phyloP scores from a whole-genome alignment of 306 rosid genomes.

The Gillenia trifoliata region DNA sequence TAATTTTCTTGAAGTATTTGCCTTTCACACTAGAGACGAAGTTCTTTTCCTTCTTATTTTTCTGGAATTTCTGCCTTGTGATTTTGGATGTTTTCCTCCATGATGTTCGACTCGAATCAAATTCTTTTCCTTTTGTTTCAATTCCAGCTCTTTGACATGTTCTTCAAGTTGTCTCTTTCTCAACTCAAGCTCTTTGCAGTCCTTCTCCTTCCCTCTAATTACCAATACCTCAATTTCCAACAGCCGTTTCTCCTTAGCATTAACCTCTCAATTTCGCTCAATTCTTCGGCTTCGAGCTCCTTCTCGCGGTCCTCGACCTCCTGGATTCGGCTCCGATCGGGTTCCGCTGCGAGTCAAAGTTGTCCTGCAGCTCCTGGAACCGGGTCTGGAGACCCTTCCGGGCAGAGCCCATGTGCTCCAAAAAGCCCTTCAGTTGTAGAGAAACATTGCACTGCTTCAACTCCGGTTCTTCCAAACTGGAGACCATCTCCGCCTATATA shows the following conservation, averaged over 20 bases:
- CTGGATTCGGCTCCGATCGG: neutral
- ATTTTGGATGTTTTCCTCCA: too few species aligned
- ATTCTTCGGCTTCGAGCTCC: neutral
- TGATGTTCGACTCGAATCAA: too few species aligned
- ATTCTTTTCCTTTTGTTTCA: too few species aligned
- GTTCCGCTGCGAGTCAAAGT: neutral
- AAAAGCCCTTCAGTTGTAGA: neutral
- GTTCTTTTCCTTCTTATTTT: too few species aligned
- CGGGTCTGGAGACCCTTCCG: neutral
- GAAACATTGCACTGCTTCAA: neutral
- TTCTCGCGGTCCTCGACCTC: neutral
- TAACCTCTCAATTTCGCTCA: neutral
- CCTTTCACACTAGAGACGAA: too few species aligned
- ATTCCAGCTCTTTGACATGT: too few species aligned
- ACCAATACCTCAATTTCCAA: slow-evolving; percentile 4
- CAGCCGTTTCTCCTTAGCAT: neutral
- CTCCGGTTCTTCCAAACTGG: neutral
- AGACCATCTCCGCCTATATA: neutral
- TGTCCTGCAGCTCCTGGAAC: neutral
- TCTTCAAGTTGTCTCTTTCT: too few species aligned
- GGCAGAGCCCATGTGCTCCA: slow-evolving; percentile 40
- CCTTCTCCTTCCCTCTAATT: slow-evolving; percentile 32
- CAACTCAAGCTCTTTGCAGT: neutral
- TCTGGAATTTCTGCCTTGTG: too few species aligned
- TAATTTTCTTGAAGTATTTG: too few species aligned